Percentiles rank a stretch among this genome's conserved stretches.
Evolutionary conservation across 805 yeast genomes (phyloP).

Genomic region (Metschnikowia continentalis): DNA sequence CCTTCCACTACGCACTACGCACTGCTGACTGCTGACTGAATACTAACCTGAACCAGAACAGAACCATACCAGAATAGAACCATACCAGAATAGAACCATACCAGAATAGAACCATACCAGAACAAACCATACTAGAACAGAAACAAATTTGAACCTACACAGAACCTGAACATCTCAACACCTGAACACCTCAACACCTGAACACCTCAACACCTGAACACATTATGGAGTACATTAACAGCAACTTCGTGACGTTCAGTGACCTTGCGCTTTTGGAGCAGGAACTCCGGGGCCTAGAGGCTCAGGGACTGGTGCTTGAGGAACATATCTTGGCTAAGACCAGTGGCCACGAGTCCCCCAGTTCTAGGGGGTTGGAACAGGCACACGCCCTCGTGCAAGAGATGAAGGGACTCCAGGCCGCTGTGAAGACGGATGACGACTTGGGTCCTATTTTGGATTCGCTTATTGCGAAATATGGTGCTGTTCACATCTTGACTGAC

Average conservation of each 20-base stretch:
- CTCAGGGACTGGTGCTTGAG: background rate
- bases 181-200: no score
- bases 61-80: background rate
- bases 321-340: background rate
- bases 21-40: no score
- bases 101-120: background rate
- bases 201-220: background rate
- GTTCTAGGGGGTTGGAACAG: background rate
- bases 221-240: conserved; percentile 31
- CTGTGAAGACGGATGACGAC: background rate
- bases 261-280: conserved; percentile 24
- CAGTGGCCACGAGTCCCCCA: background rate
- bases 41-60: no score
- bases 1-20: no score
- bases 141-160: no score
- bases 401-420: background rate
- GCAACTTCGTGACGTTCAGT: conserved; percentile 27
- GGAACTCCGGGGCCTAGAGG: background rate
- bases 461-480: background rate
- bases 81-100: background rate
- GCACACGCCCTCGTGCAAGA: background rate
- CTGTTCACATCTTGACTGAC: background rate
- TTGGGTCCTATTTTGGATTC: background rate
- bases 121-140: no score
- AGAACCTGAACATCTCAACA: background rate